These are phyloP conservation scores for Tolypocladium endophyticum DNA, from an alignment of 2,329 filamentous ascomycete genomes.

Conservation along the genomic window DNA sequence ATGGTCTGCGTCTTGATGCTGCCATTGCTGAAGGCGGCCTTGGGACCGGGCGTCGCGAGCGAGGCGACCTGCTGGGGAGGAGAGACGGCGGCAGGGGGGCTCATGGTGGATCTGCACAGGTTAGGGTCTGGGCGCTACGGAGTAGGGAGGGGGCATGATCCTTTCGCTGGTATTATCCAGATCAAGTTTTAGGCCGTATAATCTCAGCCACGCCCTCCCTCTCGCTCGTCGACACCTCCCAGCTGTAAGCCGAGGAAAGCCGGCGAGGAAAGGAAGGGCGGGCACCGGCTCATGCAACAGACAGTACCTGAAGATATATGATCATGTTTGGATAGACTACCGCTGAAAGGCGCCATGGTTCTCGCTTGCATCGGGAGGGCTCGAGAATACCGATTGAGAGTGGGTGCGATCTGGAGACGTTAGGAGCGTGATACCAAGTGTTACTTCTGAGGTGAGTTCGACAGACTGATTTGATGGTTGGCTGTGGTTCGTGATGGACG, in stretches of 20 bases:
- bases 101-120: constrained; percentile 47
- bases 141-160: constrained; percentile 68
- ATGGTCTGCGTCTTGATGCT: constrained; percentile 35
- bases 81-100: constrained; percentile 63
- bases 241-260: neutral
- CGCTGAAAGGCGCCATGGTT: constrained; percentile 23
- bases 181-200: constrained; percentile 92
- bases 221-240: neutral
- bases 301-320: constrained; percentile 29
- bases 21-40: constrained; percentile 23
- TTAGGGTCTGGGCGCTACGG: constrained; percentile 17
- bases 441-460: neutral
- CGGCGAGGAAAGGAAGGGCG: constrained; percentile 7
- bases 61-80: constrained; percentile 39
- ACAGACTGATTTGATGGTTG: neutral
- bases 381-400: constrained; percentile 14
- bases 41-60: constrained; percentile 32
- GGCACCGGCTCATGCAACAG: constrained; percentile 56
- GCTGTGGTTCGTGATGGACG: neutral
- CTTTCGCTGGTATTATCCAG: constrained; percentile 99
- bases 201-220: constrained; percentile 51
- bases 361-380: constrained; percentile 7
- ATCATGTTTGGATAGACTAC: constrained; percentile 26
- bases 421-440: constrained; percentile 1
- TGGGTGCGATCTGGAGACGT: constrained; percentile 1